Conservation (phyloP, 495 filamentous ascomycete species). For the Podospora comata region DNA sequence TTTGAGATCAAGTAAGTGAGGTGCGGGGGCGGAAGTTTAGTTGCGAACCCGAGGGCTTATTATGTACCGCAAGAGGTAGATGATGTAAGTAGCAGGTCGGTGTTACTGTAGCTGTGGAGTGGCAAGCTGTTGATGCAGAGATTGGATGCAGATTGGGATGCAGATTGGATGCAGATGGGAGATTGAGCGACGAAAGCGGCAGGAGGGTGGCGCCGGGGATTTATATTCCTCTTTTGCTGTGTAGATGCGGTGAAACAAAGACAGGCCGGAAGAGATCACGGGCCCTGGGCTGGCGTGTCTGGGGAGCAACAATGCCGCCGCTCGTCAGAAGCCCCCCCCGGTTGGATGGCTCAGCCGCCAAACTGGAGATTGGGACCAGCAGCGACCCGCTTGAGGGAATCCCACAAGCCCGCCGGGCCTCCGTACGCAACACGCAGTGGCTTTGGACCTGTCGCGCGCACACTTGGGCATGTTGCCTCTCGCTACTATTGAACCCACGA, state of each 20-base stretch:
- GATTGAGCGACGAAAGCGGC: constrained; percentile 16
- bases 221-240: neutral
- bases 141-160: neutral
- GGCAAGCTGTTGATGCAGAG: constrained; percentile 1
- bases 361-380: constrained; percentile 15
- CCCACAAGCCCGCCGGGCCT: too few species aligned
- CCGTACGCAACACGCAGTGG: too few species aligned
- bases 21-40: neutral
- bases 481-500: neutral
- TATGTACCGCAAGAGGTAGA: neutral
- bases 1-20: neutral
- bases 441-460: neutral
- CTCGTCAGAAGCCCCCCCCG: constrained; percentile 14
- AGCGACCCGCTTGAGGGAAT: neutral
- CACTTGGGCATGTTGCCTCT: constrained; percentile 10
- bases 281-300: constrained; percentile 16
- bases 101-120: neutral
- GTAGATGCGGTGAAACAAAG: constrained; percentile 17
- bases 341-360: constrained; percentile 24
- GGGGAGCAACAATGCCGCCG: constrained; percentile 19
- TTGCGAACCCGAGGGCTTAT: neutral
- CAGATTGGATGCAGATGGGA: neutral
- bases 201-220: constrained; percentile 19
- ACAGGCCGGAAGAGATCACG: constrained; percentile 21
- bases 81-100: constrained; percentile 1